Conservation (phyloP, 169 alveolate species). For the Plasmodium adleri region DNA sequence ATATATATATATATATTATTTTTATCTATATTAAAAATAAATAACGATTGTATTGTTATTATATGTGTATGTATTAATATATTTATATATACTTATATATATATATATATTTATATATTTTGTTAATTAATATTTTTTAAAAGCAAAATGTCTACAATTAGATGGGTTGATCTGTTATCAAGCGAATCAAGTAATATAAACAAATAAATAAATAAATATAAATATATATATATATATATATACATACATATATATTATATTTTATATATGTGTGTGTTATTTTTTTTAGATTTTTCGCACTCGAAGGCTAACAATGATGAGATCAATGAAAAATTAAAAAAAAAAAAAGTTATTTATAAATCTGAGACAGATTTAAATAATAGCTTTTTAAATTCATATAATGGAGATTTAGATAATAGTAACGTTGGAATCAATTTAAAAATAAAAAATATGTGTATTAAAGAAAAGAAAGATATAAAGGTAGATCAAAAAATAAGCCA, state of each 20-base stretch:
- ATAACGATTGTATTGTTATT: too few relatives aligned
- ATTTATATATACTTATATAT: too few relatives aligned
- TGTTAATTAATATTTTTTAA: not conserved
- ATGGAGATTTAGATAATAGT: constrained; percentile 50
- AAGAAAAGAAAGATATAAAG: constrained; percentile 7
- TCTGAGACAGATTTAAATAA: constrained; percentile 29
- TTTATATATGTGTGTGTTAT: not conserved
- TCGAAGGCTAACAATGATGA: constrained; percentile 40
- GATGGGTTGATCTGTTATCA: constrained; percentile 87
- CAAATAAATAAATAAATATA: not conserved
- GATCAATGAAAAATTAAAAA: constrained; percentile 38
- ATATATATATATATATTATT: too few relatives aligned
- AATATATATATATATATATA: too few relatives aligned
- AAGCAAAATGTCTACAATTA: constrained; percentile 78
- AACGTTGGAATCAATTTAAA: constrained; percentile 59
- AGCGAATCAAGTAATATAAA: constrained; percentile 84
- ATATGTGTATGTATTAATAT: too few relatives aligned
- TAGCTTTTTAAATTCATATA: constrained; percentile 58
- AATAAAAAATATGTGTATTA: constrained; percentile 42
- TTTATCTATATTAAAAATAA: too few relatives aligned
- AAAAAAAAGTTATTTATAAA: constrained; percentile 18
- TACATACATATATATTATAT: too few relatives aligned
- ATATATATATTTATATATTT: too few relatives aligned
- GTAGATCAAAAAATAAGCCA: not conserved
- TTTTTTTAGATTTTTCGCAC: constrained; percentile 30